Evolutionary conservation across 345 rosid genomes (phyloP), one percentile per base, ranked within the genome.

Genomic region (rapeseed (Brassica napus)): DNA sequence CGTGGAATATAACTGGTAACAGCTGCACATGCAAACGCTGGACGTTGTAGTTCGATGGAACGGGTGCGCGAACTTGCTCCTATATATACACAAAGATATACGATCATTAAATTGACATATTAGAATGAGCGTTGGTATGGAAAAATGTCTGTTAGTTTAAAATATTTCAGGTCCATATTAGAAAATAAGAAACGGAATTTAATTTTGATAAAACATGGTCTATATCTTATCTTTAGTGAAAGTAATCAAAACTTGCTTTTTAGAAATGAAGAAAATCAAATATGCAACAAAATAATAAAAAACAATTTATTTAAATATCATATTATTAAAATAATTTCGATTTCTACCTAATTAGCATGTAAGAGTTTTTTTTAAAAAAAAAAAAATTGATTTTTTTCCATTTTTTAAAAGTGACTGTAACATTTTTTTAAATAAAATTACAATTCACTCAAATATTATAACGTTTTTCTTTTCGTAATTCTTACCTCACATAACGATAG

Each of bases 1-100:
- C 97, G 66, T 94, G 98, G 82, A 94, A 94, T 72, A 94, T 89
- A 32, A 94, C 97, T 5, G 97, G 97, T 47, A 74, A 60, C 1
- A 94, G 97, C 49, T 84, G 94, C 39, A 81, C 77, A 32, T 78
- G 83, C 49, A 80, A 68, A 62, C 63, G 65, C 55, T 74, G 62
- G 58, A 75, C 58, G 28, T 55, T 73, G 59, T 74, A 78, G 31
- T 74, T 63, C 15, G 61, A 18, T 63, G 74, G 59, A 30, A 82
- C 7, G 3, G 97, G 91, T 79, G 94, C 83, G 24, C 78, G 84
- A 80, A 79, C 65, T 85, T 91, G 85, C 44, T 89, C 89, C 97
- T 94, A 85, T 44, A 49, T 47, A 54, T 2, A 79, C 52, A 74
- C 37, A 16, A 18, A 3, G 15, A 44, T 49, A 59, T 23, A 58